A percentile compares a stretch with the other conserved stretches of the same genome.
Evolutionary conservation across 2,329 filamentous ascomycete genomes (phyloP).

Genomic region (Cadophora luteo-olivacea): DNA sequence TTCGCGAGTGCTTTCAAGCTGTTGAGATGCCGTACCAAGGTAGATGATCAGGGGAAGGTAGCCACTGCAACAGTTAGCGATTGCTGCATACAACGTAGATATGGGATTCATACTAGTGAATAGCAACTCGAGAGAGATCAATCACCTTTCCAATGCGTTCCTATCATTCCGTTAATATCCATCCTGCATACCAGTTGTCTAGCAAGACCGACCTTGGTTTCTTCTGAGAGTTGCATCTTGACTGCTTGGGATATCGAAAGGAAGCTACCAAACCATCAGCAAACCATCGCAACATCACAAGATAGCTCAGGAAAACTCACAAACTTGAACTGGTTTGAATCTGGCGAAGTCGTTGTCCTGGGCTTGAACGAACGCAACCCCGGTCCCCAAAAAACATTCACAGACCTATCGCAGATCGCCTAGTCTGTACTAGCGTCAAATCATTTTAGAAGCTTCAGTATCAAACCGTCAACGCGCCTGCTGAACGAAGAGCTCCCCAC

Average conservation of each 20-base stretch:
- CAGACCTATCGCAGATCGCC: slow-evolving; percentile 27
- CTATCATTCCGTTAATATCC: slow-evolving; percentile 54
- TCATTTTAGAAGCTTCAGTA: slow-evolving; percentile 24
- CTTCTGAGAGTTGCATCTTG: slow-evolving; percentile 76
- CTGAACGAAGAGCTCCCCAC: slow-evolving; percentile 22
- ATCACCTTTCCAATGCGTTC: slow-evolving; percentile 98
- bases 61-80: slow-evolving; percentile 66
- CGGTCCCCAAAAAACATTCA: slow-evolving; percentile 29
- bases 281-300: background rate
- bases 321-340: background rate
- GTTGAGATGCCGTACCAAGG: slow-evolving; percentile 68
- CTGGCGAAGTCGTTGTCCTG: slow-evolving; percentile 19
- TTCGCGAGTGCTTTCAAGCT: slow-evolving; percentile 8
- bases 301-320: slow-evolving; percentile 21
- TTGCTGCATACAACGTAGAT: background rate
- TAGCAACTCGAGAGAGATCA: slow-evolving; percentile 88
- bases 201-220: slow-evolving; percentile 78
- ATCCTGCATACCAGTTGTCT: background rate
- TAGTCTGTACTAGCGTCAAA: slow-evolving; percentile 25
- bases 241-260: slow-evolving; percentile 22
- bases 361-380: slow-evolving; percentile 16
- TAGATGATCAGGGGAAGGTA: slow-evolving; percentile 97
- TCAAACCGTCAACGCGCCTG: slow-evolving; percentile 28
- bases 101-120: slow-evolving; percentile 82
- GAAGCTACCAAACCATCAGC: slow-evolving; percentile 30